Conservation (phyloP, 805 yeast species). For the Komagataella kurtzmanii region DNA sequence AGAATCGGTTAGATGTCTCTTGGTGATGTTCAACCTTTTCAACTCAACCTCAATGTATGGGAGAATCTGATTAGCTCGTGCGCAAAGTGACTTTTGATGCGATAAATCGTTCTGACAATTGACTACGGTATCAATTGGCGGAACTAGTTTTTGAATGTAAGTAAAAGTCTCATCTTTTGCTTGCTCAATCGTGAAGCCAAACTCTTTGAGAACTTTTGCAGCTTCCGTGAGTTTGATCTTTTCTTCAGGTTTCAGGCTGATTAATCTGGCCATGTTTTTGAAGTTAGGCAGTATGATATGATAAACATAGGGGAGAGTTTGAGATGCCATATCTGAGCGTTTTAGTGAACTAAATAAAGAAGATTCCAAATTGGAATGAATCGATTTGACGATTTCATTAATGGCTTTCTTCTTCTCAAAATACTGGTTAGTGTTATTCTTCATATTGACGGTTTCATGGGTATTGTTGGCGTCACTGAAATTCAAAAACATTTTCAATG, state of each 20-base stretch:
- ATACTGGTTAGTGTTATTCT: slow-evolving; percentile 21
- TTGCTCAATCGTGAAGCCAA: slow-evolving; percentile 22
- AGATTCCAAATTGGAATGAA: slow-evolving; percentile 18
- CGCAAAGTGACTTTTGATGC: background rate
- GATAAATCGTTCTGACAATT: background rate
- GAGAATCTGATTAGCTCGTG: slow-evolving; percentile 15
- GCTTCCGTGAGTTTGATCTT: slow-evolving; percentile 20
- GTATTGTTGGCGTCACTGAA: slow-evolving; percentile 45
- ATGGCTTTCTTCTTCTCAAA: slow-evolving; percentile 23
- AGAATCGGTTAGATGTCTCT: background rate
- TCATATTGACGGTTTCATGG: slow-evolving; percentile 6
- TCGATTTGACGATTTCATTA: slow-evolving; percentile 16
- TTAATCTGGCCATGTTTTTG: slow-evolving; percentile 8
- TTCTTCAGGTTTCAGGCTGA: slow-evolving; percentile 17
- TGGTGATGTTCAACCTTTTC: slow-evolving; percentile 4
- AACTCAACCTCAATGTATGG: slow-evolving; percentile 23
- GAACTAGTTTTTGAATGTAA: background rate
- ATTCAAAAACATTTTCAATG: slow-evolving; percentile 46
- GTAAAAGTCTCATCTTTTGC: background rate
- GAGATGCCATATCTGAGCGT: slow-evolving; percentile 9
- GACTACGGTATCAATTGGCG: background rate
- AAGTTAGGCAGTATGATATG: slow-evolving; percentile 14
- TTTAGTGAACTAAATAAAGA: slow-evolving; percentile 16
- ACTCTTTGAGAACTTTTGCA: slow-evolving; percentile 22
- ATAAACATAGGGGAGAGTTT: slow-evolving; percentile 22